Percentiles rank a stretch among this genome's conserved stretches.
These are phyloP conservation scores for Miamiensis avidus DNA, from an alignment of 169 alveolate species.

Conservation along the genomic window DNA sequence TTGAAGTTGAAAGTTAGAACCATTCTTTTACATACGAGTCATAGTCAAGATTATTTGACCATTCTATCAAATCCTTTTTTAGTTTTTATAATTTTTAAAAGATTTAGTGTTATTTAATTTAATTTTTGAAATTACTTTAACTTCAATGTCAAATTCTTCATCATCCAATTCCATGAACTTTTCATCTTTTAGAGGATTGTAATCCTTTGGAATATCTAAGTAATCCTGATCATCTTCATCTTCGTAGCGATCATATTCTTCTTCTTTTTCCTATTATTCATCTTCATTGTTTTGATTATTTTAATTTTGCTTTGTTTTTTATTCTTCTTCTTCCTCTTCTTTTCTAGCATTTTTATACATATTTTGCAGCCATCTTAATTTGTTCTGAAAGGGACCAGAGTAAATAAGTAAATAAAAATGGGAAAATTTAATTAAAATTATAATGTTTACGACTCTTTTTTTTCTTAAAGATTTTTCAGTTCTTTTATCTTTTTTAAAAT, in stretches of 20 bases:
- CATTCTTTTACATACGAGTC: slow-evolving; percentile 72
- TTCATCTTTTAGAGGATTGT: slow-evolving; percentile 67
- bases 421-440: neutral
- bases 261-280: slow-evolving; percentile 16
- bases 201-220: slow-evolving; percentile 20
- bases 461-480: slow-evolving; percentile 67
- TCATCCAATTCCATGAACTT: slow-evolving; percentile 57
- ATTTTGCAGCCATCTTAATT: slow-evolving; percentile 41
- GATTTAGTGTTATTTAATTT: neutral
- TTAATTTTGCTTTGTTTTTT: slow-evolving; percentile 24
- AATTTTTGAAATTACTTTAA: neutral
- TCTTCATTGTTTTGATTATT: neutral
- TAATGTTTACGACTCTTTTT: slow-evolving; percentile 29
- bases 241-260: neutral
- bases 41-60: slow-evolving; percentile 81
- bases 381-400: slow-evolving; percentile 13
- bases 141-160: slow-evolving; percentile 67
- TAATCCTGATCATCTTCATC: slow-evolving; percentile 51
- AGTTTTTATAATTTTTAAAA: too few relatives aligned
- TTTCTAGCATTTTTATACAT: slow-evolving; percentile 64
- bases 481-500: slow-evolving; percentile 58
- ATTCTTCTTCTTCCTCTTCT: slow-evolving; percentile 51
- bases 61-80: slow-evolving; percentile 65
- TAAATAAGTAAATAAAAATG: too few relatives aligned
- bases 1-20: slow-evolving; percentile 76